Conservation (phyloP, 2,329 filamentous ascomycete species). For the Myriosclerotinia scirpicola region DNA sequence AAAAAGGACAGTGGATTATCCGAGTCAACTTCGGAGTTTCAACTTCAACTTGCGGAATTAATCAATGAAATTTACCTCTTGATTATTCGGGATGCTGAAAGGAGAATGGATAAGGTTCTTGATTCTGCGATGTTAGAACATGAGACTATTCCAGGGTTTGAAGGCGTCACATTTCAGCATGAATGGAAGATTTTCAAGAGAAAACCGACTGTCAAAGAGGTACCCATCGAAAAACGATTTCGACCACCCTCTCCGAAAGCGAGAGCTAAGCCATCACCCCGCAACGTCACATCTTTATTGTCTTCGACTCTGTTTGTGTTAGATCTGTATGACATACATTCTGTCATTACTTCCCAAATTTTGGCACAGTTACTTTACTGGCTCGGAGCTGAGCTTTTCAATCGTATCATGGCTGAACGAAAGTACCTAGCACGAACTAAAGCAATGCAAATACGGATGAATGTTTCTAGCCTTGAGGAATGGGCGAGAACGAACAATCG, state of each 20-base stretch:
- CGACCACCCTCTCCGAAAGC: slow-evolving; percentile 92
- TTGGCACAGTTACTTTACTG: slow-evolving; percentile 92
- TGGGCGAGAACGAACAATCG: slow-evolving; percentile 94
- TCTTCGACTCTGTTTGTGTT: slow-evolving; percentile 96
- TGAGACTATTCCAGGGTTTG: slow-evolving; percentile 95
- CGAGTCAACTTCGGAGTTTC: slow-evolving; percentile 81
- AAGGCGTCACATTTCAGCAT: slow-evolving; percentile 95
- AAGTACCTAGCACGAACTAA: slow-evolving; percentile 95
- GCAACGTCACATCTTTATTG: slow-evolving; percentile 92
- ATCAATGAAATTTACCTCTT: slow-evolving; percentile 99
- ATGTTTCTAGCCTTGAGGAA: slow-evolving; percentile 90
- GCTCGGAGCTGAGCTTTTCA: slow-evolving; percentile 95
- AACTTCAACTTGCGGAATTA: slow-evolving; percentile 87
- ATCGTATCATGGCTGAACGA: slow-evolving; percentile 93
- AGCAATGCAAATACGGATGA: slow-evolving; percentile 99
- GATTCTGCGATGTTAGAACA: slow-evolving; percentile 95
- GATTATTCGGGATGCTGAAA: slow-evolving; percentile 92
- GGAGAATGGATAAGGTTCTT: slow-evolving; percentile 92
- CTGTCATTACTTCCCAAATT: slow-evolving; percentile 90
- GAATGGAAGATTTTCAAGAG: slow-evolving; percentile 98
- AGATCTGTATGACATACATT: slow-evolving; percentile 98
- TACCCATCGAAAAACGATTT: slow-evolving; percentile 86
- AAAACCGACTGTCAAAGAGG: slow-evolving; percentile 85
- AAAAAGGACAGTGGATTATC: slow-evolving; percentile 88
- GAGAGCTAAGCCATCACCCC: slow-evolving; percentile 84